Base-by-base conservation (phyloP, 805 yeast genomes). In the Candida yuanshanica region DNA sequence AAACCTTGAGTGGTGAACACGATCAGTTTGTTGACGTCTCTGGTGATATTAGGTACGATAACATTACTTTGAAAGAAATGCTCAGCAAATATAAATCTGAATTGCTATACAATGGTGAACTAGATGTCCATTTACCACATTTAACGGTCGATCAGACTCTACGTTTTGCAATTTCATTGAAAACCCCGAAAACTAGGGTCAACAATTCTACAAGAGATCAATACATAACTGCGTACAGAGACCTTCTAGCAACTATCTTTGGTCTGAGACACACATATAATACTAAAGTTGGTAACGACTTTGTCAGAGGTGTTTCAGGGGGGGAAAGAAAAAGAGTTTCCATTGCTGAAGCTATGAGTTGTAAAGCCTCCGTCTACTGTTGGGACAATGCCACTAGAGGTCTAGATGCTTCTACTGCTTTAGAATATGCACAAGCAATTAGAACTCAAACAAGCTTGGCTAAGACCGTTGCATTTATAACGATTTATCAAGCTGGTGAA, bases 331-430 rank as follows among this genome's bases (percentile, higher is more conserved):
- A 84, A 63, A 76, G 95, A 66, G 91, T 85, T 3, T 81, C 91
- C 10, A 79, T 85, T 52, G 87, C 89, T 10, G 95, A 85, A 63
- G 84, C 84, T 2, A 65, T 82, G 35, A 73, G 83, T 36, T 70
- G 80, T 37, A 77, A 81, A 22, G 82, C 87, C 23, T 65, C 75
- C 37, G 67, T 82, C 38, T 80, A 74, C 48, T 77, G 84, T 61
- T 81, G 85, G 78, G 90, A 85, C 66, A 86, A 86, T 55, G 83
- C 91, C 6, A 86, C 95, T 6, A 76, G 93, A 66, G 95, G 95
- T 52, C 69, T 86, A 45, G 95, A 85, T 63, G 74, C 93, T 4
- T 83, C 93, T 10, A 84, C 93, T 33, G 95, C 95, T 4, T 68
- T 82, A 48, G 90, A 83, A 56, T 85, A 78, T 53, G 70, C 83